Base-by-base conservation (phyloP, 2,329 filamentous ascomycete species). In the Colletotrichum liriopes region DNA sequence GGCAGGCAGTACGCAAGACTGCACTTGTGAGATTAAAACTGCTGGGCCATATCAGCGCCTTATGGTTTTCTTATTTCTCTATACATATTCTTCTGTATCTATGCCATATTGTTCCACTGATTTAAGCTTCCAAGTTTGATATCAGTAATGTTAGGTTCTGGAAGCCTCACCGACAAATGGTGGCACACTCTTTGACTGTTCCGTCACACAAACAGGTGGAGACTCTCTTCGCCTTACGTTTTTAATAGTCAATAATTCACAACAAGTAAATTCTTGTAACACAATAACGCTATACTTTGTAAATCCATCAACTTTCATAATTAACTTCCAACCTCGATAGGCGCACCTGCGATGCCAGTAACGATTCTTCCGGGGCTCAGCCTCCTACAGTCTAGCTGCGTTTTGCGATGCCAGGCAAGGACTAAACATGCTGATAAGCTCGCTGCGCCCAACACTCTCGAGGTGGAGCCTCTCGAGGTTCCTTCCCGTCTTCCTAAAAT, bases 381-480 rank as follows among this genome's bases (percentile, higher is more conserved):
- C 6, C 18, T 23, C 49, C 49, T 47, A 68, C 12, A 68, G 23
- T 12, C 59, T 32, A 23, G 65, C 51, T n/a, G 64, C 65, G 20
- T 18, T 56, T 26, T 55, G 65, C 6, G 65, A 37, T 39, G 59
- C 12, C 9, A 32, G 0, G 45, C 20, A 35, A 23, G 65, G 51
- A 16, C 39, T 56, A 12, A 64, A 64, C 59, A 41, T 56, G 1
- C 18, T 8, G n/a, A 41, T 23, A 9, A 64, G 32, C 47, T 64
- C 56, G 51, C 41, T 26, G n/a, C 32, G 39, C n/a, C 49, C 65
- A 1, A 68, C 16, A 6, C 51, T 41, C 7, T 68, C 59, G 18
- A 68, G 20, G 23, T 55, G 65, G 12, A 68, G 65, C 32, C 29
- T 68, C 8, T 52, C 35, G 16, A 68, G 12, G 41, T 63, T 63